Base-by-base conservation (phyloP, 345 rosid genomes). In the Gossypium herbaceum region DNA sequence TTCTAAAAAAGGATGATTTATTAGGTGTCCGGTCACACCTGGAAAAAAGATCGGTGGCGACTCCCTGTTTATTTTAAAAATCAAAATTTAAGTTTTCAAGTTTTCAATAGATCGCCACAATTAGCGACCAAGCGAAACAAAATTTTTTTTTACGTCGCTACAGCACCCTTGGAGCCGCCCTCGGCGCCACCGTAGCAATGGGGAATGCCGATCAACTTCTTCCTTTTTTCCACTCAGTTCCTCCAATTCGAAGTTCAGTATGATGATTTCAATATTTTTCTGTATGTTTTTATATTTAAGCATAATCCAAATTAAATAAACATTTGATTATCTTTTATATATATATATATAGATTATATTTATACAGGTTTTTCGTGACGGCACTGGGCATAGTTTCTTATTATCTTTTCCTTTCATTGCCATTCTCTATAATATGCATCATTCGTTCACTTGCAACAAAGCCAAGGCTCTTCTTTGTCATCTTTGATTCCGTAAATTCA, bases 191-290 rank as follows among this genome's bases (percentile, higher is more conserved):
- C n/a, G 47, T 78, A 5, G 27, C 80, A 16, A 83, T 86, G 87
- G 91, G 75, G 7, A 85, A 82, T 7, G 72, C 84, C 1, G 80
- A 85, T 0, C 56, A 88, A 71, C 80, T 77, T 12, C 88, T 90
- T 61, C 88, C 94, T 1, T 90, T 88, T 79, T 85, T 88, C 87
- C 34, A 90, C 91, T 4, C 94, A 85, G 74, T 88, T 90, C 86
- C 81, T 90, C 67, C 90, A 86, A 81, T 90, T 90, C 80, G 80
- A 81, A 22, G 94, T 88, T 47, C 22, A 81, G 68, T 88, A 77
- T 51, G 70, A 81, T 44, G 90, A 88, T 63, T 41, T 86, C 16
- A 77, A 78, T 0, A 56, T 79, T 57, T 86, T 66, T 20, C 4
- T 2, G 66, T 61, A 61, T 7, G 20, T 15, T 58, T 57, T 44